Evolutionary conservation across 192 early-diverging fungal species (phyloP).

Genomic region (Podila minutissima): DNA sequence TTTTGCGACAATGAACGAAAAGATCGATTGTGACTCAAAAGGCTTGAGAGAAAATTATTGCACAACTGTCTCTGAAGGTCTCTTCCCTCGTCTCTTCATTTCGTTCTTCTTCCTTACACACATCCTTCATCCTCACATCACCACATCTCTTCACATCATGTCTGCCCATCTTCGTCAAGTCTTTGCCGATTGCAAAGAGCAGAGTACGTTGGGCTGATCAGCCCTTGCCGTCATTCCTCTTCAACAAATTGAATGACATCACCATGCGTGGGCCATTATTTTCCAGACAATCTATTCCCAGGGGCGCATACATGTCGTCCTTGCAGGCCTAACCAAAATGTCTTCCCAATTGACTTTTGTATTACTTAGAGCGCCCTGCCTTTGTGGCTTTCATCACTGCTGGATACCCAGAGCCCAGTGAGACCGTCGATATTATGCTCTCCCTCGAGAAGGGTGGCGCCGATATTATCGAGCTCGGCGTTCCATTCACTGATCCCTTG

Average conservation of each 20-base stretch:
- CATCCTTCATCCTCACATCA: constrained; percentile 1
- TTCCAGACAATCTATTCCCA: too few species aligned
- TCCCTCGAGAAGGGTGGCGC: constrained; percentile 90
- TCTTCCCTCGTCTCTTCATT: not conserved
- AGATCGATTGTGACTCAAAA: constrained; percentile 1
- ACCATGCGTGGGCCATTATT: too few species aligned
- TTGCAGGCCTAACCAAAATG: too few species aligned
- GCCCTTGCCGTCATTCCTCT: not conserved
- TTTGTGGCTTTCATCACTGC: constrained; percentile 96
- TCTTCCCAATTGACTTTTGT: too few species aligned
- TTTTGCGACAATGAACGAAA: not conserved
- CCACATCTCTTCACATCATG: constrained; percentile 27
- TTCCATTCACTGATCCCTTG: constrained; percentile 98
- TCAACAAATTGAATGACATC: not conserved
- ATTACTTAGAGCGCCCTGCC: constrained; percentile 70
- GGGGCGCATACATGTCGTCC: too few species aligned
- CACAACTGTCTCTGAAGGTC: not conserved
- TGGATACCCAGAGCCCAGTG: constrained; percentile 84
- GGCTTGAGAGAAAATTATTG: not conserved
- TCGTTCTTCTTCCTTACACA: constrained; percentile 5
- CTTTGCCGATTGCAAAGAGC: constrained; percentile 51
- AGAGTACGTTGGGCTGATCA: constrained; percentile 33
- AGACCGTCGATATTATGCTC: constrained; percentile 89
- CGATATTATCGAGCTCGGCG: constrained; percentile 95
- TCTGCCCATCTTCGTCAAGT: constrained; percentile 52